Evolutionary conservation across 768 basidiomycete genomes (phyloP).

Genomic region (Tulasnella sp.): DNA sequence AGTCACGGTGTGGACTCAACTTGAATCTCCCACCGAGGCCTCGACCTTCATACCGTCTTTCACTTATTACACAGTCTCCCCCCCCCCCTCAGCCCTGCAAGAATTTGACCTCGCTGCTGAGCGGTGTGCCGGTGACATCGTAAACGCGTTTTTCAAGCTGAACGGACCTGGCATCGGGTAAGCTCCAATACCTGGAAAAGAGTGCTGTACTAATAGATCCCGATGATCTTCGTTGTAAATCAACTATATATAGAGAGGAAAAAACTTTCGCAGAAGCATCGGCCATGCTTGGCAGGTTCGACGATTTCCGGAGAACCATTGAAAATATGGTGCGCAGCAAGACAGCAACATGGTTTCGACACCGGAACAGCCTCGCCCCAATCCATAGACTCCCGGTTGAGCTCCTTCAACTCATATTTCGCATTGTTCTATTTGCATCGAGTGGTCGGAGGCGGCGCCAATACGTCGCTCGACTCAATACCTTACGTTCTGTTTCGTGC

Average conservation of each 20-base stretch:
- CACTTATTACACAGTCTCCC: not conserved
- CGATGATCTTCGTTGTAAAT: no score
- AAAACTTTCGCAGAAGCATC: not conserved
- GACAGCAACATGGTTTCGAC: not conserved
- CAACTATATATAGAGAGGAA: not conserved
- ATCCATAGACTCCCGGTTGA: not conserved
- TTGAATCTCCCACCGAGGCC: no score
- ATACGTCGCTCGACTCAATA: not conserved
- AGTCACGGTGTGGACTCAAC: no score
- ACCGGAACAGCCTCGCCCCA: not conserved
- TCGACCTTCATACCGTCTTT: not conserved
- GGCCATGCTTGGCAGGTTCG: not conserved
- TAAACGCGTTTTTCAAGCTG: not conserved
- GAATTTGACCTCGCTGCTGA: not conserved
- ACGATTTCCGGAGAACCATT: not conserved
- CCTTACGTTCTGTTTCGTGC: not conserved
- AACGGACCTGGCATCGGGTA: not conserved
- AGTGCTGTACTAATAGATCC: no score
- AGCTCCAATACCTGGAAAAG: not conserved
- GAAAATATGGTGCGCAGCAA: not conserved
- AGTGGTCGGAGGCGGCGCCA: not conserved
- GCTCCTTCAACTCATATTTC: not conserved
- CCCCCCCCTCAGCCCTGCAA: not conserved
- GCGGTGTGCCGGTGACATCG: not conserved
- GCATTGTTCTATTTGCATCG: not conserved